These are phyloP conservation scores for Rhinocladiella mackenziei DNA, from an alignment of 2,329 filamentous ascomycete species.

Conservation along the genomic window DNA sequence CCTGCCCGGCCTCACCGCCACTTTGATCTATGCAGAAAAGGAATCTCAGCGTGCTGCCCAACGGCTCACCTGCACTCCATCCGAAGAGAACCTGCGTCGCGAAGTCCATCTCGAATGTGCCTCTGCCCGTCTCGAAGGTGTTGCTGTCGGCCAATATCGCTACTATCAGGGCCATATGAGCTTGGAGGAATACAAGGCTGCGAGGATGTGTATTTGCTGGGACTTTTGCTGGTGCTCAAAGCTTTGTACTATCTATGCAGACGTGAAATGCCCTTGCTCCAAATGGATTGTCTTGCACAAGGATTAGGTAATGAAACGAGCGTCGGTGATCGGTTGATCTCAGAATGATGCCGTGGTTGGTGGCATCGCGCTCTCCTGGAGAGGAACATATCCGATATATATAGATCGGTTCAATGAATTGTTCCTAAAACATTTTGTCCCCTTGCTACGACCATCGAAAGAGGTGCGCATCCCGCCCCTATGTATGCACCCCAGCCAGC, in stretches of 20 bases:
- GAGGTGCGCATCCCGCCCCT: too few relatives aligned
- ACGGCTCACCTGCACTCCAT: constrained; percentile 6
- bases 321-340: too few relatives aligned
- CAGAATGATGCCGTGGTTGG: too few relatives aligned
- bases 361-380: too few relatives aligned
- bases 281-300: constrained; percentile 15
- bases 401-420: too few relatives aligned
- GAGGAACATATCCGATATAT: too few relatives aligned
- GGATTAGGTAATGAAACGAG: too few relatives aligned
- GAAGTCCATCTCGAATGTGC: constrained; percentile 25
- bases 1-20: constrained; percentile 10
- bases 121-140: constrained; percentile 24
- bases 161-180: constrained; percentile 28
- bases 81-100: constrained; percentile 19
- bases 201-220: constrained; percentile 28
- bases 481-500: too few relatives aligned
- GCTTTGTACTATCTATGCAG: constrained; percentile 27
- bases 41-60: constrained; percentile 4
- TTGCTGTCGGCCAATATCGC: constrained; percentile 24
- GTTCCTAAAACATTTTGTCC: too few relatives aligned
- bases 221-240: constrained; percentile 25
- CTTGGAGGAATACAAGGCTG: constrained; percentile 25
- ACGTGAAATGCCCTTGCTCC: constrained; percentile 28
- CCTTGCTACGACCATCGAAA: too few relatives aligned
- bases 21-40: constrained; percentile 13